Conservation (phyloP, 345 rosid genomes). For the Salix brachista region DNA sequence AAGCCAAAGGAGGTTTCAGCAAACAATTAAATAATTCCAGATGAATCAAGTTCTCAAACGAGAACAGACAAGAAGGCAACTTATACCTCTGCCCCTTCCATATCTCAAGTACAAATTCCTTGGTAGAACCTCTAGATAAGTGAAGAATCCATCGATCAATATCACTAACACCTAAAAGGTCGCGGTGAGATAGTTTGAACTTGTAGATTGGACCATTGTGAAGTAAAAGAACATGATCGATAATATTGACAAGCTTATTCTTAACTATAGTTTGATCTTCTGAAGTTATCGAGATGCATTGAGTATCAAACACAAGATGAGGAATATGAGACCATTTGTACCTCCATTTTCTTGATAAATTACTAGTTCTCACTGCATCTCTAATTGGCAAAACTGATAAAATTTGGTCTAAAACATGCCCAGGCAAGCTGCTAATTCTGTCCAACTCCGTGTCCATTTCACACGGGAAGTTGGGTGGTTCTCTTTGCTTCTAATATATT, state of each 20-base stretch:
- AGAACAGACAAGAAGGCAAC: constrained; percentile 54
- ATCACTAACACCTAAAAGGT: constrained; percentile 56
- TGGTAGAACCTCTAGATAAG: constrained; percentile 53
- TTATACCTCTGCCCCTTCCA: constrained; percentile 70
- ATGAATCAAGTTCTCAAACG: constrained; percentile 44
- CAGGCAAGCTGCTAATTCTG: constrained; percentile 53
- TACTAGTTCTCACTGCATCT: constrained; percentile 67
- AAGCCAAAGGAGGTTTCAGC: constrained; percentile 48
- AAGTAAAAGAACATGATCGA: constrained; percentile 64
- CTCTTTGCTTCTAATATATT: constrained; percentile 51
- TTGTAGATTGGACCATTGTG: constrained; percentile 53
- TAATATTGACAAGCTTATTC: constrained; percentile 47
- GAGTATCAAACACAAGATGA: constrained; percentile 51
- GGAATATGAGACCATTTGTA: constrained; percentile 59
- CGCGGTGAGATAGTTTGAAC: constrained; percentile 68
- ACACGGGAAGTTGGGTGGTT: constrained; percentile 42
- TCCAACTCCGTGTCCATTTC: constrained; percentile 41
- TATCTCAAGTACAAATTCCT: constrained; percentile 63
- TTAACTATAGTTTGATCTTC: constrained; percentile 46
- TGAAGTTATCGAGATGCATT: constrained; percentile 38
- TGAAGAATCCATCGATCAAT: constrained; percentile 68
- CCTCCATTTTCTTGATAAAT: constrained; percentile 57
- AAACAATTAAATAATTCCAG: constrained; percentile 68
- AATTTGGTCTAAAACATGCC: constrained; percentile 49
- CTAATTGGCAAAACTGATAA: constrained; percentile 50